These are phyloP conservation scores for Acanthamoeba sp. DNA, from an alignment of 208 protist genomes.

Conservation along the genomic window DNA sequence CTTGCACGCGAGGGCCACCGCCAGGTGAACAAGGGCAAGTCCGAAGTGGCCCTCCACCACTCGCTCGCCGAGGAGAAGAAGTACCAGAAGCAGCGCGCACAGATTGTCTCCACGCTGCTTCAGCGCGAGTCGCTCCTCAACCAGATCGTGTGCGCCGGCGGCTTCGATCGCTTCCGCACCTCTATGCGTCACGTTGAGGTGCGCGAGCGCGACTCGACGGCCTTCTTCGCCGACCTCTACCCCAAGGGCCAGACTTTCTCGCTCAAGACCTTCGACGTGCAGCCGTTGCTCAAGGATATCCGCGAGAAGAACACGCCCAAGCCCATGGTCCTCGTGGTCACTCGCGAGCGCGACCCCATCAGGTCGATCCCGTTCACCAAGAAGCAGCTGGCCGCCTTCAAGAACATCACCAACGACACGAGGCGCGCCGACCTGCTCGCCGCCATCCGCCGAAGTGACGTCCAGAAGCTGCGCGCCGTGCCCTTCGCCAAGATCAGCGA, in stretches of 20 bases:
- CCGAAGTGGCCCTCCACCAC: neutral
- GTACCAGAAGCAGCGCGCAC: neutral
- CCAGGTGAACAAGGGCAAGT: neutral
- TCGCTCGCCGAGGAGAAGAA: neutral
- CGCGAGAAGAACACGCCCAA: neutral
- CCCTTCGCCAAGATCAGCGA: neutral
- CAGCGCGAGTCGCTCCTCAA: neutral
- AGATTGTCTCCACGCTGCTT: neutral
- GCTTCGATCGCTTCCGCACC: neutral
- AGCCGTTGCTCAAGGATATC: conserved; percentile 19
- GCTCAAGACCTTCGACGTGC: neutral
- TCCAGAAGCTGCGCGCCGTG: neutral
- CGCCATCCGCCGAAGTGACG: neutral
- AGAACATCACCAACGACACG: neutral
- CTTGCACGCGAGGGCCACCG: neutral
- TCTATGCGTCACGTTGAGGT: neutral
- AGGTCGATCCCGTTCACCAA: neutral
- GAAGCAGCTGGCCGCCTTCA: neutral
- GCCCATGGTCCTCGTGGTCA: neutral
- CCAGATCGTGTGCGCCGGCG: neutral
- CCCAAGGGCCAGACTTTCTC: neutral
- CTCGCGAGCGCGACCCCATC: neutral
- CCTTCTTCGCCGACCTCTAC: neutral
- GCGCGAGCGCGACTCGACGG: neutral
- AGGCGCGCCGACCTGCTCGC: neutral